Base-by-base conservation (phyloP, 306 rosid genomes). In the Alnus glutinosa region DNA sequence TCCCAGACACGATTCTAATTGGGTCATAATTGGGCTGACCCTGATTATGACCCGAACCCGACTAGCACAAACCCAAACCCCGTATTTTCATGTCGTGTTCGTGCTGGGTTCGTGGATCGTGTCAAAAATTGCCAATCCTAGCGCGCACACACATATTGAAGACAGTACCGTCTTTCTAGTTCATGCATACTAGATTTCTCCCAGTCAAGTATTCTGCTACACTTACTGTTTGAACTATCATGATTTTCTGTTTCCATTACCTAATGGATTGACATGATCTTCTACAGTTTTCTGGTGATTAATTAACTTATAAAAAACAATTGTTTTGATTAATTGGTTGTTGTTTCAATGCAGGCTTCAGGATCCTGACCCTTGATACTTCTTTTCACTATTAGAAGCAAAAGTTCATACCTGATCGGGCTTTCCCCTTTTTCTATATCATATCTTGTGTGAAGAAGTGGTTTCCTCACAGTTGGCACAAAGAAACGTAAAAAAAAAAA, bases 331-430 rank as follows among this genome's bases (percentile, higher is more conserved):
- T 73, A 70, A 49, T 58, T 18, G 71, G 63, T 85, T 50, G 64
- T 46, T 55, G 71, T 82, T 58, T 82, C 14, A 34, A 57, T 82
- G 85, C 86, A 83, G 90, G 77, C 84, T 68, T 18, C 66, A 42
- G 72, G 34, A 55, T 75, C 64, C 54, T 82, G 70, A 73, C 48
- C 7, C 71, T 49, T 54, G 71, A 75, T 71, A 75, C 79, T 67
- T 74, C 74, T 80, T 76, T 78, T 13, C 6, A 19, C 42, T 64
- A 52, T 75, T 76, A 51, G 55, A 82, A 63, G 73, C 42, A 67
- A 36, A n/a, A 0, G 42, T 28, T 61, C 4, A 7, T 23, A 19
- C 54, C 0, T 1, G 52, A 48, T 48, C 68, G 36, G 52, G 77
- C n/a, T n/a, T 50, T 75, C 54, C 74, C 12, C 49, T 48, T 0